Evolutionary conservation across 371 early-diverging fungal species (phyloP), one percentile per base, ranked within the genome.

Genomic region (Apophysomyces variabilis): DNA sequence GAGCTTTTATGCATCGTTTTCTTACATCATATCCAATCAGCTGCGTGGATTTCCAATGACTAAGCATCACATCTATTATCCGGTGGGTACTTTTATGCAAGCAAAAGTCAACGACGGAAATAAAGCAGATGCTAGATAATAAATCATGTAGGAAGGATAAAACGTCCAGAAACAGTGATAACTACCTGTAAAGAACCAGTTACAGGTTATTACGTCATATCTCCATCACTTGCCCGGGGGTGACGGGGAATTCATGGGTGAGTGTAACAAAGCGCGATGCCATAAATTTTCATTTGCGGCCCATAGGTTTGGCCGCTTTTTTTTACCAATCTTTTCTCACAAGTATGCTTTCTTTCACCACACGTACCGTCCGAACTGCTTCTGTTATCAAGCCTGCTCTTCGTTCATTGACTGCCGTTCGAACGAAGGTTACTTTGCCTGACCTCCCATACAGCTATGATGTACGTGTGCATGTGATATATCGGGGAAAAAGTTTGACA

Each of bases 401-500:
- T 14, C 78, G 85, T 74, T 73, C 83, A 44, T 73, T 85, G 65
- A 77, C 84, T 64, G 72, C 76, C 56, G 64, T 83, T 21, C 72
- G 84, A 74, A 78, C 75, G 79, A 93, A 90, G 87, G 84, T 86
- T 75, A 87, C 88, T 39, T 81, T 91, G 41, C 90, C 89, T 39
- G 89, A 88, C 37, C 88, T 94, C 62, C 92, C 95, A 36, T 94
- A 93, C 67, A 85, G 71, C 21, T 90, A 88, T 56, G 75, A 87
- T 69, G 41, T 41, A 41, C 41, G 41, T 41, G 41, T 41, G 26
- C 88, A 88, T 54, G 75, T 86, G 68, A 87, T 88, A 83, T 67
- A 76, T 68, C 56, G 5, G 43, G 39, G 45, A 21, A 50, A 60
- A 45, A 65, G 38, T 26, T 39, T 57, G 21, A 47, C 26, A 57